A percentile compares a stretch with the other conserved stretches of the same genome.
phyloP scores from a whole-genome alignment of 2,329 filamentous ascomycete species.

The Colletotrichum gloeosporioides region DNA sequence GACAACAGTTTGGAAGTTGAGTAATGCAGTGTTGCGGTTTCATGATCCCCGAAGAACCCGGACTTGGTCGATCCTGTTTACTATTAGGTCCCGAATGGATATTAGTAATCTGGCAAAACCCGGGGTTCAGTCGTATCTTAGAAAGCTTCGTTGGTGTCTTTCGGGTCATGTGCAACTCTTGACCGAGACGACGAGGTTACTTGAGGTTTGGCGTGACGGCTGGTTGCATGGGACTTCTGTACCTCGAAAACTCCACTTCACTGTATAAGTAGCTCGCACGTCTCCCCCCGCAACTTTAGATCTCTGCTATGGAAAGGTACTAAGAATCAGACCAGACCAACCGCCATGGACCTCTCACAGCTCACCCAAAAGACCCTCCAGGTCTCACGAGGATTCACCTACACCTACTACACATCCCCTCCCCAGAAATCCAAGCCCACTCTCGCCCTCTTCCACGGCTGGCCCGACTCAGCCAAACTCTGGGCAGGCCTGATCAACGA shows the following conservation, averaged over 20 bases:
- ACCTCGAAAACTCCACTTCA: neutral
- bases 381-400: conserved; percentile 37
- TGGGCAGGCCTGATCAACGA: conserved; percentile 47
- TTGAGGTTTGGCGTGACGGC: neutral
- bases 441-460: conserved; percentile 53
- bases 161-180: neutral
- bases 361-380: conserved; percentile 32
- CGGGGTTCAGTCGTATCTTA: neutral
- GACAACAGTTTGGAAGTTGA: neutral
- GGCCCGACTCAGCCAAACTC: conserved; percentile 49
- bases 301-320: neutral
- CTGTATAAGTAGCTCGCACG: neutral
- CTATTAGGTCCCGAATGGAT: neutral
- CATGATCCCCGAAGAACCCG: neutral
- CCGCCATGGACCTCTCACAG: conserved; percentile 24
- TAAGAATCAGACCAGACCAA: neutral
- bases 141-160: neutral
- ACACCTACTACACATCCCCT: conserved; percentile 43
- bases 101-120: neutral
- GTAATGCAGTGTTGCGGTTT: neutral
- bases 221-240: neutral
- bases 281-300: neutral
- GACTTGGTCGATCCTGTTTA: neutral
- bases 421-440: conserved; percentile 32
- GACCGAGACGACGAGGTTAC: neutral